These are phyloP conservation scores for Saccharomycopsis capsularis DNA, from an alignment of 805 yeast genomes.

Conservation along the genomic window DNA sequence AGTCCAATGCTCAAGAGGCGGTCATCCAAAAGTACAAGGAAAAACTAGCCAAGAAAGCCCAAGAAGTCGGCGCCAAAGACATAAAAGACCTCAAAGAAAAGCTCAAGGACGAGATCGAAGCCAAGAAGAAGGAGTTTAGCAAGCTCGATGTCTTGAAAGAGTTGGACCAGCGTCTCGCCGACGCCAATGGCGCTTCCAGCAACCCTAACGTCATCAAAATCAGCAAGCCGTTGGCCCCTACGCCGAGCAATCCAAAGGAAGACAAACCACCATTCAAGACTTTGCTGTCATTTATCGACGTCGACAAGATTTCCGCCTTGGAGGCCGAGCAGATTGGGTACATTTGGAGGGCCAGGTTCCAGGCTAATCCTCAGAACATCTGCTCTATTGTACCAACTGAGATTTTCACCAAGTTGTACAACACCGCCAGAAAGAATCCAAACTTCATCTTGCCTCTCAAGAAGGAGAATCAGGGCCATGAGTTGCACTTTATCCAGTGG, in stretches of 20 bases:
- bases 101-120: constrained; percentile 53
- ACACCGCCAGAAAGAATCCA: constrained; percentile 67
- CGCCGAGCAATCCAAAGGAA: constrained; percentile 21
- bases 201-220: constrained; percentile 24
- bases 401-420: constrained; percentile 46
- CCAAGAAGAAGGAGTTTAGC: constrained; percentile 47
- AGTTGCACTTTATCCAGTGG: constrained; percentile 94
- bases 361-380: constrained; percentile 48
- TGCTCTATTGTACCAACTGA: constrained; percentile 55
- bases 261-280: constrained; percentile 56
- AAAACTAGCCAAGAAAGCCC: constrained; percentile 34
- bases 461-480: constrained; percentile 50
- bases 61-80: constrained; percentile 36
- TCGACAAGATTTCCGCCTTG: constrained; percentile 54
- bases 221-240: constrained; percentile 23
- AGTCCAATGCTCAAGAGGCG: constrained; percentile 3
- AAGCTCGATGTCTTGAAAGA: constrained; percentile 64
- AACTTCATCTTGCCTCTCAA: constrained; percentile 89
- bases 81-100: constrained; percentile 57
- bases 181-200: constrained; percentile 19
- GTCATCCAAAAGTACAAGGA: constrained; percentile 27
- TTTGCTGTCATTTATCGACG: constrained; percentile 61
- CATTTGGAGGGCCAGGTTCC: constrained; percentile 87
- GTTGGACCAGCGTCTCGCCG: constrained; percentile 44
- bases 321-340: constrained; percentile 60